These are phyloP conservation scores for cucumber (Cucumis sativus) DNA, from an alignment of 306 rosid genomes.

Conservation along the genomic window DNA sequence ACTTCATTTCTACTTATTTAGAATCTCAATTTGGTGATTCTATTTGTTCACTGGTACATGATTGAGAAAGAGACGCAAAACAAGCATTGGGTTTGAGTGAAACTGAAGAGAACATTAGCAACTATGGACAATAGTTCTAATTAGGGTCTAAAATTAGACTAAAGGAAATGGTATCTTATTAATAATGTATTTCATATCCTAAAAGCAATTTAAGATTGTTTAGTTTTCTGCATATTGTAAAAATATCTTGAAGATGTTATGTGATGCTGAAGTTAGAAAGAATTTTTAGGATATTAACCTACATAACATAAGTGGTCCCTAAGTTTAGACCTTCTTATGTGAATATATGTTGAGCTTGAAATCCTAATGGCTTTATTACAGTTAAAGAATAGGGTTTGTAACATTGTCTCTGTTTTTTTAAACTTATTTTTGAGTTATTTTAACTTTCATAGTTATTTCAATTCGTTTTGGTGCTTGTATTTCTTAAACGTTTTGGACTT, in stretches of 20 bases:
- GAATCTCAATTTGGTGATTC: background rate
- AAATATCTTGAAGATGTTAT: background rate
- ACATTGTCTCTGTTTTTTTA: background rate
- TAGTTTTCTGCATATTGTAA: background rate
- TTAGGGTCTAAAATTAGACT: background rate
- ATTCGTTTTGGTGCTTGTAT: background rate
- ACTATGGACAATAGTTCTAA: background rate
- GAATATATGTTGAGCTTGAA: background rate
- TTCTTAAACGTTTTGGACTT: background rate
- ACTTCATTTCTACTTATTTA: background rate
- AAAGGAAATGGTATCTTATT: background rate
- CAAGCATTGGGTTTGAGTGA: background rate
- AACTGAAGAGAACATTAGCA: background rate
- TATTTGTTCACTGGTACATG: background rate
- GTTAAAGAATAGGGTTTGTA: background rate
- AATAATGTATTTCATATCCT: background rate
- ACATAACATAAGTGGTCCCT: background rate
- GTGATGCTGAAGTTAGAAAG: background rate
- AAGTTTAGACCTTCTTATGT: background rate
- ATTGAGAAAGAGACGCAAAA: background rate
- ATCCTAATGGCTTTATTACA: background rate
- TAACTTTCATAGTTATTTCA: background rate
- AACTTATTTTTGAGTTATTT: background rate
- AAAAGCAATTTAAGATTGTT: background rate
- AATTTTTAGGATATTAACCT: background rate